Evolutionary conservation across 441 rosid species (phyloP), one percentile per base, ranked within the genome.

Genomic region (Pelargonium fulgidum): DNA sequence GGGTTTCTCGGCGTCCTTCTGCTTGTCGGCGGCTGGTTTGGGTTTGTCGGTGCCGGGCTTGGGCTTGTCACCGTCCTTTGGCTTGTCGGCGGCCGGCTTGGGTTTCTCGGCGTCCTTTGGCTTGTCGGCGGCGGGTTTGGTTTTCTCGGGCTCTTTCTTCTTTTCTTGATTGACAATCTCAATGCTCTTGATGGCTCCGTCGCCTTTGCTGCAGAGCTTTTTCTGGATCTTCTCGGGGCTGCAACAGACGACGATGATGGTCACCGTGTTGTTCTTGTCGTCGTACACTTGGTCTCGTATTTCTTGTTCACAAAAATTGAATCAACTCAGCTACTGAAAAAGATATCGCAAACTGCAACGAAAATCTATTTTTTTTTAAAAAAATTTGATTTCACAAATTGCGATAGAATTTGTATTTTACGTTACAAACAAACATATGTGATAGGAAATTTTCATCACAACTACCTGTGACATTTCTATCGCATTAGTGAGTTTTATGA

Each of bases 221-320:
- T 85, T 75, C 82, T 72, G 82, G 7, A 92, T 79, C 81, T 73
- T 83, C 66, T 89, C 96, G 7, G 96, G 93, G 42, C 85, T 78
- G 72, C 97, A 92, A 70, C 93, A 86, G 2, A 82, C 74, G 24
- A 92, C 96, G 8, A 75, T 89, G 81, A 92, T 81, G 47, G 62
- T 74, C 75, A 90, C 96, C 6, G 68, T 76, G 72, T 89, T 87
- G 4, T 76, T 62, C 84, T 92, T 86, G 44, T 83, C 86, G 70
- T 92, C 93, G 66, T 80, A 89, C 1, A 36, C 5, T 36, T 81
- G 89, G 82, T 78, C 87, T 62, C 81, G 82, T 67, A 92, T 85
- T 81, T 92, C 73, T 85, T 83, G 87, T 79, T 77, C 86, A 61
- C 65, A 82, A 88, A 71, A 65, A n/a, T 7, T 4, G 64, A 44